Evolutionary conservation across 2,329 filamentous ascomycete species (phyloP).

Genomic region (Diaporthe sp.): DNA sequence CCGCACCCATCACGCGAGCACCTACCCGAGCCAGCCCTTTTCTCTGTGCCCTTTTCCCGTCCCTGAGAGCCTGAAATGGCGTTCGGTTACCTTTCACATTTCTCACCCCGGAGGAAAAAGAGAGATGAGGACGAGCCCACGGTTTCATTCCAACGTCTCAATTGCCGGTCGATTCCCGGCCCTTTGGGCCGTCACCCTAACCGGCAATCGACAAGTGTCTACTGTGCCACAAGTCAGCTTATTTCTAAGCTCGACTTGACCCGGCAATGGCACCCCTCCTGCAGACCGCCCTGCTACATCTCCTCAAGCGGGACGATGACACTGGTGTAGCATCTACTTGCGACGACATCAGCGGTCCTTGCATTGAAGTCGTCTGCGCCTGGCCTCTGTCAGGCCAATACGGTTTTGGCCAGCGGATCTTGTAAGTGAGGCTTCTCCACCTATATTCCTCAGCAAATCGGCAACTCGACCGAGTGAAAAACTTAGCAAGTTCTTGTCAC

Average conservation of each 20-base stretch:
- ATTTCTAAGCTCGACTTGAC: too few relatives aligned
- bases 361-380: slow-evolving; percentile 60
- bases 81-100: not conserved
- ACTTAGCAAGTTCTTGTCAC: not conserved
- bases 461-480: not conserved
- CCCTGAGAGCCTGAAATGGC: not conserved
- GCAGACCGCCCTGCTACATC: not conserved
- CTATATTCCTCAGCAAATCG: not conserved
- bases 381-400: slow-evolving; percentile 69
- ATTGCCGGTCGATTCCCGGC: not conserved
- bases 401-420: slow-evolving; percentile 61
- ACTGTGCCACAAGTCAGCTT: not conserved
- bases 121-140: not conserved
- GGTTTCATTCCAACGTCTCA: not conserved
- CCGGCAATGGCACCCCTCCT: not conserved
- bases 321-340: not conserved
- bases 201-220: not conserved
- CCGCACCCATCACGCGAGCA: not conserved
- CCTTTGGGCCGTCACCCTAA: not conserved
- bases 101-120: not conserved
- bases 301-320: not conserved
- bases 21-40: not conserved
- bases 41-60: not conserved
- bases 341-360: slow-evolving; percentile 35
- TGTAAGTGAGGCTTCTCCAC: slow-evolving; percentile 50